Evolutionary conservation across 2,329 filamentous ascomycete genomes (phyloP), one percentile per base, ranked within the genome.

Genomic region (Venturia effusa): DNA sequence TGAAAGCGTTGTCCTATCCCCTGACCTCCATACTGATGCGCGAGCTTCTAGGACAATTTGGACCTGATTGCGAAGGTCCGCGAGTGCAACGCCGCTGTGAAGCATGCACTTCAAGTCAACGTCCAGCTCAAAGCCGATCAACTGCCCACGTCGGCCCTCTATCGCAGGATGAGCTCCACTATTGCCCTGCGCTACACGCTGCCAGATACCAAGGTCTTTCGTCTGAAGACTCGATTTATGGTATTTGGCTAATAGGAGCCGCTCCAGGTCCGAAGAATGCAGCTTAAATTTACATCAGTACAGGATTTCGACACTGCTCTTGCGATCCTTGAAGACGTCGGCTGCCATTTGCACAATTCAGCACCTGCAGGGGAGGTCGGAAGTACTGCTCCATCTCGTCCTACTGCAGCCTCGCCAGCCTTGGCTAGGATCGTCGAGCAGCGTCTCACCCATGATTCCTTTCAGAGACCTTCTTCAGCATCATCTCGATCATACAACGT

Each of bases 201-300:
- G 57, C 6, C 30, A 59, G 64, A 67, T 60, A 64, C 61, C 39
- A 59, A 66, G 61, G 63, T 66, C 30, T 60, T 63, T 51, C 45
- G 59, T 69, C 69, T n/a, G 69, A 32, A 43, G 15, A 19, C 0
- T 61, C 6, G 4, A 41, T 40, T 30, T 39, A 5, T 37, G 51
- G 22, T n/a, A 40, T 40, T 41, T 27, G 59, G 43, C 59, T 43
- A 60, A 60, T 17, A 27, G 11, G 8, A 37, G 59, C 5, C 22
- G 37, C 30, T 61, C 37, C 57, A 80, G 78, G 66, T 77, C 37
- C 73, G 76, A 45, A 74, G 78, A 55, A 70, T 79, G 45, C 79
- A 81, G 66, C 66, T 81, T 27, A 78, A 73, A 62, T 79, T 80
- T 65, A 68, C 65, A 19, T 74, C 71, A 5, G 68, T 73, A 11